Evolutionary conservation across 169 alveolate species (phyloP).

Genomic region (Plasmodium yoelii): DNA sequence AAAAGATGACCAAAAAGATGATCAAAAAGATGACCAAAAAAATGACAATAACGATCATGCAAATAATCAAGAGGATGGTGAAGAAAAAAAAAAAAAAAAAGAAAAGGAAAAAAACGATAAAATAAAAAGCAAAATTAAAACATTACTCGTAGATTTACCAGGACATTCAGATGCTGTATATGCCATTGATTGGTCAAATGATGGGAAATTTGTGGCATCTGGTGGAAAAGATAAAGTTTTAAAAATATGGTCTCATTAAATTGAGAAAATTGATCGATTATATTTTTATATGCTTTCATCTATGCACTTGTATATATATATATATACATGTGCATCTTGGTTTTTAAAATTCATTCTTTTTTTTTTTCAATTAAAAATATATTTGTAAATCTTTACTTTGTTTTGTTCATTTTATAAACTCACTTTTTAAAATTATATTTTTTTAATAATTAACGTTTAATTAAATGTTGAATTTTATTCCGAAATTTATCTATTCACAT

Average conservation of each 20-base stretch:
- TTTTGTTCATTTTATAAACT: too few relatives aligned
- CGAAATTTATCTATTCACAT: too few relatives aligned
- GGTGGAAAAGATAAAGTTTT: conserved; percentile 94
- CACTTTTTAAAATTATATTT: too few relatives aligned
- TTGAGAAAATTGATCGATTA: not conserved
- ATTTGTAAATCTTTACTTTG: too few relatives aligned
- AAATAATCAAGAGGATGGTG: not conserved
- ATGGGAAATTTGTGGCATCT: conserved; percentile 96
- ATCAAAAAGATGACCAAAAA: conserved; percentile 75
- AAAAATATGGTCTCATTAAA: conserved; percentile 93
- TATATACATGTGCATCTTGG: too few relatives aligned
- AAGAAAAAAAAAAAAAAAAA: conserved; percentile 6
- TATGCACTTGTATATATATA: too few relatives aligned
- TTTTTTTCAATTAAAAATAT: too few relatives aligned
- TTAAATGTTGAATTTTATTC: too few relatives aligned
- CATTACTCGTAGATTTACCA: conserved; percentile 96
- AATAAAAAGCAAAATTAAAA: conserved; percentile 77
- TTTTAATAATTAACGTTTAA: too few relatives aligned
- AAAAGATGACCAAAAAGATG: not conserved
- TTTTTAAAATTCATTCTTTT: too few relatives aligned
- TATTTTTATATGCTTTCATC: too few relatives aligned
- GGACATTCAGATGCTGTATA: conserved; percentile 99
- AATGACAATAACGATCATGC: not conserved
- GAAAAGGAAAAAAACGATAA: not conserved
- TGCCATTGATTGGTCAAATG: conserved; percentile 98